A percentile compares a stretch with the other conserved stretches of the same genome.
Evolutionary conservation across 2,329 filamentous ascomycete genomes (phyloP).

Genomic region (Fusarium musae): DNA sequence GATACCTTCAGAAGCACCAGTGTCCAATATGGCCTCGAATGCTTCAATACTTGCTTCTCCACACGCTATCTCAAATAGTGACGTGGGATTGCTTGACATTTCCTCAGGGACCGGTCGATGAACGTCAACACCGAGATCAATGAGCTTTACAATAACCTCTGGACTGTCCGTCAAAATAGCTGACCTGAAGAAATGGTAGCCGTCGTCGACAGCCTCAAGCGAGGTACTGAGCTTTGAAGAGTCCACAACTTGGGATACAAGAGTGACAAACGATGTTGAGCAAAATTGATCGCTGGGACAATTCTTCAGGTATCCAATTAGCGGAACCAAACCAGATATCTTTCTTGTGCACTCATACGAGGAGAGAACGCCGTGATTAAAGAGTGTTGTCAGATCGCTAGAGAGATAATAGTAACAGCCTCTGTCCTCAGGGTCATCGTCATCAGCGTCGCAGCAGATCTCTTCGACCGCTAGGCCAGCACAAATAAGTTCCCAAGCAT

Average conservation of each 20-base stretch:
- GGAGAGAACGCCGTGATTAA: neutral
- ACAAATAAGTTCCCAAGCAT: neutral
- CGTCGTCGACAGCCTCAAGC: neutral
- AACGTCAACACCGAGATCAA: neutral
- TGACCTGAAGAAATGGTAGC: neutral
- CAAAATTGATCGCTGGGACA: neutral
- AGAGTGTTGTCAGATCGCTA: neutral
- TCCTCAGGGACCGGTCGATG: neutral
- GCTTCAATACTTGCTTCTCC: neutral
- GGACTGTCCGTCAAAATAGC: rapidly evolving
- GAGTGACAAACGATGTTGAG: neutral
- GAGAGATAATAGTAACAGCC: neutral
- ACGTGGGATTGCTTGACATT: neutral
- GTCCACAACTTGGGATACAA: neutral
- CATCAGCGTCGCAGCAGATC: neutral
- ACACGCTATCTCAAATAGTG: neutral
- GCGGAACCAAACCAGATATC: rapidly evolving
- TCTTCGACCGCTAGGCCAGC: rapidly evolving
- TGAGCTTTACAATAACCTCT: rapidly evolving
- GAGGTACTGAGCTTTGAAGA: neutral
- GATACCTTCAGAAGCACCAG: neutral
- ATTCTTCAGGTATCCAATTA: neutral
- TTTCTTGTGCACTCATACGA: neutral
- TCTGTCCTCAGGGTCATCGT: too few species aligned
- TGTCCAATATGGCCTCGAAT: neutral